Percentiles rank a stretch among this genome's conserved stretches.
Conservation (phyloP, 768 basidiomycete species). For the Lactarius evosmus region DNA sequence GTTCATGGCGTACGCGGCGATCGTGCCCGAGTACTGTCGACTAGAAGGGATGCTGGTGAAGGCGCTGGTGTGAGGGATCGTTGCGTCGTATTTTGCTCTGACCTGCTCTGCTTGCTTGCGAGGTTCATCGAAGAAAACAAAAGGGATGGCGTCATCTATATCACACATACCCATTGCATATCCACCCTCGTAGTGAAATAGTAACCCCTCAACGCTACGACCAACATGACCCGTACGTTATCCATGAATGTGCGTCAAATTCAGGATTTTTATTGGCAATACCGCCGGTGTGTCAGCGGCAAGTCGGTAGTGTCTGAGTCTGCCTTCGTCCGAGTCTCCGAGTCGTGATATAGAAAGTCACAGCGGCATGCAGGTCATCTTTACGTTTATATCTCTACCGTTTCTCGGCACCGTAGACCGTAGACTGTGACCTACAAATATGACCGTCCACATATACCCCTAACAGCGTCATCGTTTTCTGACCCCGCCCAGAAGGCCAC, state of each 20-base stretch:
- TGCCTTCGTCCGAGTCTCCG: neutral
- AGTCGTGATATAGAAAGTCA: neutral
- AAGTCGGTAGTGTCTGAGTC: neutral
- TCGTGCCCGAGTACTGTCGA: conserved; percentile 79
- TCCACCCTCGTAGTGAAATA: conserved; percentile 1
- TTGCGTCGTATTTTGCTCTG: conserved; percentile 18
- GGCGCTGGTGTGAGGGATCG: conserved; percentile 40
- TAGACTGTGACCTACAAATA: too few relatives aligned
- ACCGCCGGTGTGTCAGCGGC: too few relatives aligned
- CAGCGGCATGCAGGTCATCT: neutral
- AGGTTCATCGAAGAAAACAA: conserved; percentile 8
- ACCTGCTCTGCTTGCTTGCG: conserved; percentile 25
- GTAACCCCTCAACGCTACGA: neutral
- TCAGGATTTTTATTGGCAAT: neutral
- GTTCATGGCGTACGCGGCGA: conserved; percentile 81
- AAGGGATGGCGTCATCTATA: conserved; percentile 17
- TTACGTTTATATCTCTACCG: neutral
- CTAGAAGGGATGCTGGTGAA: conserved; percentile 78
- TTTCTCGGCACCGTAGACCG: neutral
- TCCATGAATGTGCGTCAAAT: conserved; percentile 1
- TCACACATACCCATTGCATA: conserved; percentile 13
- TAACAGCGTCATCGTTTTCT: too few relatives aligned
- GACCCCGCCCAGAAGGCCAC: neutral
- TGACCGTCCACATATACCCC: too few relatives aligned
- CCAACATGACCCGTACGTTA: conserved; percentile 7